Conservation (phyloP, 1,284 basidiomycete genomes). For the Ceratobasidium sp. region DNA sequence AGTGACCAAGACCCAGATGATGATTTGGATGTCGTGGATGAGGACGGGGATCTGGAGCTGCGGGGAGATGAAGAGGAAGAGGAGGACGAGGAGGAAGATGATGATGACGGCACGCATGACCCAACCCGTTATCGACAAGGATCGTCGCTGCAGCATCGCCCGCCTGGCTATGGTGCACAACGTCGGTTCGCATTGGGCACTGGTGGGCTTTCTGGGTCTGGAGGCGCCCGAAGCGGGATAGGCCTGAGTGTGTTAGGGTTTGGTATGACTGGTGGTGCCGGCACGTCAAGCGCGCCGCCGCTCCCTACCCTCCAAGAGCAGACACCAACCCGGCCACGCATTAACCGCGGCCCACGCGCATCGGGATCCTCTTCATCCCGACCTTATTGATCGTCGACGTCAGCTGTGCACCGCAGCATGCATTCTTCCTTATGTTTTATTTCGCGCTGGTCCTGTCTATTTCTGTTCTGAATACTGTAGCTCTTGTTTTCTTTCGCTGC, state of each 20-base stretch:
- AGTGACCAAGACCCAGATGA: slow-evolving; percentile 56
- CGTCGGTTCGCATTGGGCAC: slow-evolving; percentile 30
- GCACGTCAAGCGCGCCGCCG: slow-evolving; percentile 20
- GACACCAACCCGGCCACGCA: slow-evolving; percentile 34
- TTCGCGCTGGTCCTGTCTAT: slow-evolving; percentile 27
- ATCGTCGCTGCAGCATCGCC: slow-evolving; percentile 29
- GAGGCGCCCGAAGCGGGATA: slow-evolving; percentile 21
- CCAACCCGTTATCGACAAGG: slow-evolving; percentile 37
- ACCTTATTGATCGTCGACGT: slow-evolving; percentile 35
- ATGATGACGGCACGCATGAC: slow-evolving; percentile 19
- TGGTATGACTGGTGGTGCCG: slow-evolving; percentile 21
- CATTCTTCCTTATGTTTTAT: slow-evolving; percentile 22
- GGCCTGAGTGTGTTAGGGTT: slow-evolving; percentile 37
- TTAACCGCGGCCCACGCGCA: slow-evolving; percentile 33
- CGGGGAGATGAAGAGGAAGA: slow-evolving; percentile 68
- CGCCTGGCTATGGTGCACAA: slow-evolving; percentile 30
- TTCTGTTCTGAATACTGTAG: slow-evolving; percentile 42
- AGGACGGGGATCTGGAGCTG: slow-evolving; percentile 61
- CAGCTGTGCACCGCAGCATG: slow-evolving; percentile 6
- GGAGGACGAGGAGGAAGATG: slow-evolving; percentile 64
- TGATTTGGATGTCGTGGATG: slow-evolving; percentile 60
- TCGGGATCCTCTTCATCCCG: slow-evolving; percentile 36
- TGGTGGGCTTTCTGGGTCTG: neutral
- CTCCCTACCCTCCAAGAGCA: slow-evolving; percentile 27
- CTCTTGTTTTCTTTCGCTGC: slow-evolving; percentile 17